phyloP scores from a whole-genome alignment of 2,329 filamentous ascomycete genomes.

The Elsinoe batatas region DNA sequence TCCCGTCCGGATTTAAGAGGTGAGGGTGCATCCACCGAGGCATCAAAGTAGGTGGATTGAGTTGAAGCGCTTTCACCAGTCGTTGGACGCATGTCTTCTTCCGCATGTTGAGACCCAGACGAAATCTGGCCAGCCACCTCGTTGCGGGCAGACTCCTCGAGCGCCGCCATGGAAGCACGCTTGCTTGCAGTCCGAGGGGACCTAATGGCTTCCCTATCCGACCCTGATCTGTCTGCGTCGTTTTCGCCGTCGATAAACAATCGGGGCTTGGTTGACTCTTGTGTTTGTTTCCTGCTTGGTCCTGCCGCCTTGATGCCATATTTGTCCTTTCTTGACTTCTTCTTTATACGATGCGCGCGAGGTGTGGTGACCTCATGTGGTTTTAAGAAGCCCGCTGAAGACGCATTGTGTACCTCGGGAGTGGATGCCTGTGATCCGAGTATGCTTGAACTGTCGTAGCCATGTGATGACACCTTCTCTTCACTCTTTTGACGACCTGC shows the following conservation, averaged over 20 bases:
- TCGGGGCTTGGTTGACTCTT: background rate
- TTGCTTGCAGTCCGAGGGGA: constrained; percentile 16
- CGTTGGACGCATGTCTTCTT: background rate
- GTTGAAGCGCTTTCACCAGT: background rate
- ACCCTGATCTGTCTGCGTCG: constrained; percentile 12
- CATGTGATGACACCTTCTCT: constrained; percentile 12
- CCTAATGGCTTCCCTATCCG: constrained; percentile 6
- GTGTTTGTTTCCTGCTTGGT: background rate
- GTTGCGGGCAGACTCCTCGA: constrained; percentile 25
- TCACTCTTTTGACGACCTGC: constrained; percentile 11
- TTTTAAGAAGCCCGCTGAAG: constrained; percentile 19
- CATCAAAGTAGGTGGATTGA: constrained; percentile 10
- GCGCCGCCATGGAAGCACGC: constrained; percentile 26
- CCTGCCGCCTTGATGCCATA: background rate
- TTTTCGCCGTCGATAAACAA: constrained; percentile 6
- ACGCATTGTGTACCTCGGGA: constrained; percentile 22
- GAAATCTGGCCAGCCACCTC: constrained; percentile 17
- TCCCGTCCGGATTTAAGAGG: background rate
- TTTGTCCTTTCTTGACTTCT: constrained; percentile 2
- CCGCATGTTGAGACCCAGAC: background rate
- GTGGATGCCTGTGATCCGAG: constrained; percentile 20
- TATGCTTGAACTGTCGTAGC: constrained; percentile 2
- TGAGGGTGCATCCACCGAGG: constrained; percentile 7
- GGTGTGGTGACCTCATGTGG: constrained; percentile 17
- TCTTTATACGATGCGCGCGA: background rate